Percentiles rank a stretch among this genome's conserved stretches.
Conservation (phyloP, 306 rosid genomes). For the Fagus crenata region DNA sequence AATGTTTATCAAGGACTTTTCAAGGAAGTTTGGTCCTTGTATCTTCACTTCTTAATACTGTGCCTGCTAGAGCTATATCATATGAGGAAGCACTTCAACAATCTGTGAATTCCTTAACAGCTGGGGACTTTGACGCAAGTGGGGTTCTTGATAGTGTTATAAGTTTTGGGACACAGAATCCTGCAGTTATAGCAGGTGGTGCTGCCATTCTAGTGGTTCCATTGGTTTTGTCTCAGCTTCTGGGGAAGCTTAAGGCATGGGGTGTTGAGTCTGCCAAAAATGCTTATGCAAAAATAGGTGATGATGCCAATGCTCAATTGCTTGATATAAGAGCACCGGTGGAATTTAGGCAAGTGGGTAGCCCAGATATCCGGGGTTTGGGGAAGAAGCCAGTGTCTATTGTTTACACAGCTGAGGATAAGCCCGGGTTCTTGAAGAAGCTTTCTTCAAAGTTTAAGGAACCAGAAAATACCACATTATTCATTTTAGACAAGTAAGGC, state of each 20-base stretch:
- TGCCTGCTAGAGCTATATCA: conserved; percentile 64
- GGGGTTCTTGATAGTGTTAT: conserved; percentile 51
- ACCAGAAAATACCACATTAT: conserved; percentile 85
- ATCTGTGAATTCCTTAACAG: conserved; percentile 28
- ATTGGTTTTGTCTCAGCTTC: conserved; percentile 67
- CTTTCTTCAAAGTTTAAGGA: conserved; percentile 79
- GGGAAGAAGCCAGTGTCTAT: conserved; percentile 69
- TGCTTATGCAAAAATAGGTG: conserved; percentile 79
- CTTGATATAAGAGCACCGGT: conserved; percentile 72
- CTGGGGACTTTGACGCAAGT: conserved; percentile 53
- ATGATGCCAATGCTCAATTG: conserved; percentile 66
- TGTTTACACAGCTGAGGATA: conserved; percentile 70
- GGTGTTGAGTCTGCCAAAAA: conserved; percentile 84
- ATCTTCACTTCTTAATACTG: conserved; percentile 57
- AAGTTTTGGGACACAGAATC: conserved; percentile 67
- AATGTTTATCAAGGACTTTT: conserved; percentile 36
- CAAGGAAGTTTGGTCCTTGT: conserved; percentile 55
- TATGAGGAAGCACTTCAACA: conserved; percentile 75
- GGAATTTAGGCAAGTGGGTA: conserved; percentile 73
- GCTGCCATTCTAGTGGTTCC: conserved; percentile 74
- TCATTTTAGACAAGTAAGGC: conserved; percentile 92
- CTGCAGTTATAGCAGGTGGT: conserved; percentile 70
- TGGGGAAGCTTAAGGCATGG: conserved; percentile 72
- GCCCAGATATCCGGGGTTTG: conserved; percentile 68
- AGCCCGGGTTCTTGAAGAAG: conserved; percentile 83